Percentiles rank a stretch among this genome's conserved stretches.
phyloP scores from a whole-genome alignment of 257 asterid species.

The Anisodus acutangulus region DNA sequence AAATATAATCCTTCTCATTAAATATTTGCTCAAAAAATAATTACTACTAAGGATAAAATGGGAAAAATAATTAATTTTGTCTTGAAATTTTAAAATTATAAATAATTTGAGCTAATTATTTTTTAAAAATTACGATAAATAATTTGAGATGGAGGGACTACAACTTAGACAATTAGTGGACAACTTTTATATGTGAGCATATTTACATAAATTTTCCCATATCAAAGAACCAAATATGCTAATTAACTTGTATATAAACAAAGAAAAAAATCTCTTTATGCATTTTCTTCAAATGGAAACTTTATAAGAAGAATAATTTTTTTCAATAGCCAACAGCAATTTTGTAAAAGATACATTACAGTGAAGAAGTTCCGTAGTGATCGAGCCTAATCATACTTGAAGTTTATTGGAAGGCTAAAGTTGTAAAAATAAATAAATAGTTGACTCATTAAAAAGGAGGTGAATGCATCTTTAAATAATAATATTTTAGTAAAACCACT shows the following conservation, averaged over 20 bases:
- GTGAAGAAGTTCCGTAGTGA: too few species aligned
- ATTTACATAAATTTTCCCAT: background rate
- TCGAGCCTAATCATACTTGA: background rate
- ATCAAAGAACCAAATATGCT: background rate
- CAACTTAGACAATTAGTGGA: background rate
- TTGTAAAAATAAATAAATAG: background rate
- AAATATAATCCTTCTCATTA: too few species aligned
- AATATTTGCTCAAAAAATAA: too few species aligned
- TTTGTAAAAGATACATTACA: background rate
- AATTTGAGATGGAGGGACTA: too few species aligned
- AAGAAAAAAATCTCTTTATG: background rate
- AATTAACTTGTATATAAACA: background rate
- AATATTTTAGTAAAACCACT: background rate
- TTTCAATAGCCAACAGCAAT: background rate
- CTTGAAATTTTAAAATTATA: too few species aligned
- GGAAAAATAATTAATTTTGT: too few species aligned
- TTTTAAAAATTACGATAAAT: too few species aligned
- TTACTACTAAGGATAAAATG: too few species aligned
- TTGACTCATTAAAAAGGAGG: constrained; percentile 1
- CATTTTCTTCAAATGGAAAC: background rate
- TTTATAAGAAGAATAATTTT: background rate
- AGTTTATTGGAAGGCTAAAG: constrained; percentile 9
- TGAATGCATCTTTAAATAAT: background rate
- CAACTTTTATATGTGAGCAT: background rate
- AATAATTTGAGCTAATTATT: too few species aligned